Evolutionary conservation across 352 stramenopile species (phyloP).

Genomic region (Globisporangium echinulatum): DNA sequence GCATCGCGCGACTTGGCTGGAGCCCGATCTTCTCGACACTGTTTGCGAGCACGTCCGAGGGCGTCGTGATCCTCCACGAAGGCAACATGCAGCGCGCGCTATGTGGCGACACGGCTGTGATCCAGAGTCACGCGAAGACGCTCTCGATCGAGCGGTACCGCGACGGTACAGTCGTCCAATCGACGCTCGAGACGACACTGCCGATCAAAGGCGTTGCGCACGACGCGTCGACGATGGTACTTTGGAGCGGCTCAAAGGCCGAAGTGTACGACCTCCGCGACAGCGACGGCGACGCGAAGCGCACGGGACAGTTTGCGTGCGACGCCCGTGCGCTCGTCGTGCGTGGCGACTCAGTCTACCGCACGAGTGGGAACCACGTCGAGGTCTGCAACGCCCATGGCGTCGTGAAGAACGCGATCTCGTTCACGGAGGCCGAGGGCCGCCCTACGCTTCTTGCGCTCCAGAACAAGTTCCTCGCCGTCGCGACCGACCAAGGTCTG

Average conservation of each 20-base stretch:
- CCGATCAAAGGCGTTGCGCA: constrained; percentile 85
- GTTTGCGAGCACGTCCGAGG: constrained; percentile 65
- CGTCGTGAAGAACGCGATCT: constrained; percentile 83
- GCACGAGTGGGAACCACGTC: constrained; percentile 76
- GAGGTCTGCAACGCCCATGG: constrained; percentile 87
- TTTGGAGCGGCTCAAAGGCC: constrained; percentile 82
- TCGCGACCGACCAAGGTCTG: constrained; percentile 79
- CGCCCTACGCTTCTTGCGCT: constrained; percentile 73
- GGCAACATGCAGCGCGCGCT: constrained; percentile 80
- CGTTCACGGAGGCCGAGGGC: constrained; percentile 89
- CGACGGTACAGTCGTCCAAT: constrained; percentile 65
- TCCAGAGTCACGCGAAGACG: constrained; percentile 68
- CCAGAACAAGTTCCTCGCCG: constrained; percentile 88
- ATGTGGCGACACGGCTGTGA: constrained; percentile 74
- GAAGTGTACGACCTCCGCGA: constrained; percentile 87
- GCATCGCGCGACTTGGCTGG: constrained; percentile 63
- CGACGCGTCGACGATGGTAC: constrained; percentile 61
- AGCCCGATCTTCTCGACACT: constrained; percentile 50
- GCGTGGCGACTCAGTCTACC: constrained; percentile 84
- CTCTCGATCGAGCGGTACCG: constrained; percentile 75
- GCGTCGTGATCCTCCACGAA: constrained; percentile 79
- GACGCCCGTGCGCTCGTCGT: constrained; percentile 64
- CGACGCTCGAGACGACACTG: constrained; percentile 51
- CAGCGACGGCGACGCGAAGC: constrained; percentile 48
- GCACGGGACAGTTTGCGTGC: constrained; percentile 68